Conservation (phyloP, 768 basidiomycete species). For the Amanita molliuscula region DNA sequence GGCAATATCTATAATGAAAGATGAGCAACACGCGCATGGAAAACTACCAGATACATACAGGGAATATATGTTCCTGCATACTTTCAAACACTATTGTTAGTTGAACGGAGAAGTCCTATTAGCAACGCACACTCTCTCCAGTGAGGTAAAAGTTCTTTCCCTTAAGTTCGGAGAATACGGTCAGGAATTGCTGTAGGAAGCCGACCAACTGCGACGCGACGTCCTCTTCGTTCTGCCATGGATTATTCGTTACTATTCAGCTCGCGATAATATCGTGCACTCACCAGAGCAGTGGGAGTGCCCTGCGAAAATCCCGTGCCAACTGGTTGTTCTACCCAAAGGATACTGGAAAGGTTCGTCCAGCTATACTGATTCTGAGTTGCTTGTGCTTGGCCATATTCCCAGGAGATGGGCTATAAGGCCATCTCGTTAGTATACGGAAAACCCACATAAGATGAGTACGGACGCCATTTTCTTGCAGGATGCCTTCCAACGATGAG, state of each 20-base stretch:
- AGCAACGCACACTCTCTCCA: conserved; percentile 62
- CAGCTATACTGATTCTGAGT: conserved; percentile 61
- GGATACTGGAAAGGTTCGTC: conserved; percentile 68
- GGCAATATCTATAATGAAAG: conserved; percentile 47
- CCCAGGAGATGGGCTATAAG: conserved; percentile 57
- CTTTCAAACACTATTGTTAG: conserved; percentile 21
- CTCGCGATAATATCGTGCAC: conserved; percentile 17
- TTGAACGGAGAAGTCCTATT: not conserved
- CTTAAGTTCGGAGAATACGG: conserved; percentile 65
- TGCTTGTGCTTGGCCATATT: conserved; percentile 50
- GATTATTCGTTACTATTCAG: not conserved
- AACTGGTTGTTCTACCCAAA: conserved; percentile 74
- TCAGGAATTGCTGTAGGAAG: conserved; percentile 68
- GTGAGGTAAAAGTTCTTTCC: conserved; percentile 59
- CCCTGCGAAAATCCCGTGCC: conserved; percentile 75
- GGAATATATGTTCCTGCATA: conserved; percentile 56
- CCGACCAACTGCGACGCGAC: conserved; percentile 39
- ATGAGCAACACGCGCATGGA: not conserved
- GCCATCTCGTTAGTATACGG: not conserved
- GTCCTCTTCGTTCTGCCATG: conserved; percentile 34
- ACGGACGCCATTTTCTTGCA: conserved; percentile 69
- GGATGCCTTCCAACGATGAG: conserved; percentile 58
- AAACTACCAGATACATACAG: conserved; percentile 29
- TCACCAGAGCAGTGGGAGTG: conserved; percentile 47
- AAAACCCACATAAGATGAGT: not conserved